phyloP scores from a whole-genome alignment of 177 flowering plant species.

The Vitis hybrid region DNA sequence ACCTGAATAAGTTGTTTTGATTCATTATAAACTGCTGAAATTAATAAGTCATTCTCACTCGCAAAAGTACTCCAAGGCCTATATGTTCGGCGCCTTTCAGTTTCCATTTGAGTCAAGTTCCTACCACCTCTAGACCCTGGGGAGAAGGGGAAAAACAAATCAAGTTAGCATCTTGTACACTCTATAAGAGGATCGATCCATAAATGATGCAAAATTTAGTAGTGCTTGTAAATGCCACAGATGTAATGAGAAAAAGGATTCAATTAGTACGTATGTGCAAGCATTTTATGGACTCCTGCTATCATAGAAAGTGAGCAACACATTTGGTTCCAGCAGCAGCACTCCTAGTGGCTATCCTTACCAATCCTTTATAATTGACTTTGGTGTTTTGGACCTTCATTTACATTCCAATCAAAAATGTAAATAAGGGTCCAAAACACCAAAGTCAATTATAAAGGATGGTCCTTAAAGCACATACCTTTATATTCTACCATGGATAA shows the following conservation, averaged over 20 bases:
- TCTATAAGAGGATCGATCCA: background rate
- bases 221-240: background rate
- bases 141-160: background rate
- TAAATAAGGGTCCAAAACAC: background rate
- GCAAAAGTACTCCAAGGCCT: conserved; percentile 23
- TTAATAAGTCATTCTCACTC: conserved; percentile 15
- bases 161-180: background rate
- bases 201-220: background rate
- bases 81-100: conserved; percentile 28
- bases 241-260: background rate
- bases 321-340: background rate
- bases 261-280: background rate
- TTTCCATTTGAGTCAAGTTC: conserved; percentile 8
- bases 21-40: conserved; percentile 17
- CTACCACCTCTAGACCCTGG: conserved; percentile 10
- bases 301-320: background rate
- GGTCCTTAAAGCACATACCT: background rate
- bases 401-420: background rate
- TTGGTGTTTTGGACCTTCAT: too few relatives aligned
- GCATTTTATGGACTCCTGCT: background rate
- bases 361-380: background rate
- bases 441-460: background rate
- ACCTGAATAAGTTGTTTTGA: conserved; percentile 30
- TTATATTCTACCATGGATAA: background rate
- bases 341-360: background rate